Evolutionary conservation across 2,329 filamentous ascomycete species (phyloP).

Genomic region (Pseudogymnoascus sp.): DNA sequence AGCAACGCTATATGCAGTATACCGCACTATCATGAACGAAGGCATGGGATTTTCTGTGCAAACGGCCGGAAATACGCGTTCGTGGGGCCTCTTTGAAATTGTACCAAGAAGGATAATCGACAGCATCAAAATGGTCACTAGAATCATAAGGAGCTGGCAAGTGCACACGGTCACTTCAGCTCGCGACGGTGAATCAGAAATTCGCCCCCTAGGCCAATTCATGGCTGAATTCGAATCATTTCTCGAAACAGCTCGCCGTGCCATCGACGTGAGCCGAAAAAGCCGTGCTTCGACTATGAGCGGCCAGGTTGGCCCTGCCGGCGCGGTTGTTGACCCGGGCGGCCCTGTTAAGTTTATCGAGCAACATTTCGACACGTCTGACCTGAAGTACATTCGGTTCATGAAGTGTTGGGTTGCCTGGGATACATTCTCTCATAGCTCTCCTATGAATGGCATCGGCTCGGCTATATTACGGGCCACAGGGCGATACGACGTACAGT

Average conservation of each 20-base stretch:
- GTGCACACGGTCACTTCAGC: slow-evolving; percentile 1
- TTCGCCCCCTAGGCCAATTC: not conserved
- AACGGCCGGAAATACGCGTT: not conserved
- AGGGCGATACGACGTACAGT: slow-evolving; percentile 51
- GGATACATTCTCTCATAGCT: slow-evolving; percentile 45
- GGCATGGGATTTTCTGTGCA: slow-evolving; percentile 2
- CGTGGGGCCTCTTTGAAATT: slow-evolving; percentile 8
- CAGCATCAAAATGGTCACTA: not conserved
- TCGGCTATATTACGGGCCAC: slow-evolving; percentile 58
- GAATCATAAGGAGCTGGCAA: slow-evolving; percentile 4
- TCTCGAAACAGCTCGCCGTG: slow-evolving; percentile 41
- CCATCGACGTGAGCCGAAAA: slow-evolving; percentile 48
- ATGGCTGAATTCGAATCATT: slow-evolving; percentile 39
- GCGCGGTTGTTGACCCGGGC: slow-evolving; percentile 15
- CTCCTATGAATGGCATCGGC: slow-evolving; percentile 54
- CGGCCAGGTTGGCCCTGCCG: slow-evolving; percentile 42
- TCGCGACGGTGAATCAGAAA: slow-evolving; percentile 4
- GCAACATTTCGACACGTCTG: slow-evolving; percentile 27
- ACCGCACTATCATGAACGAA: slow-evolving; percentile 5
- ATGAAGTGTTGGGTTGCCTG: slow-evolving; percentile 62
- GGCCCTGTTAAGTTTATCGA: slow-evolving; percentile 17
- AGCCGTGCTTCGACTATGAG: slow-evolving; percentile 44
- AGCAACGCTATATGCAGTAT: slow-evolving; percentile 7
- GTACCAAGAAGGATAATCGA: slow-evolving; percentile 6
- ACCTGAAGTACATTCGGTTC: slow-evolving; percentile 57